Evolutionary conservation across 257 asterid species (phyloP), one percentile per base, ranked within the genome.

Genomic region (Ballota nigra): DNA sequence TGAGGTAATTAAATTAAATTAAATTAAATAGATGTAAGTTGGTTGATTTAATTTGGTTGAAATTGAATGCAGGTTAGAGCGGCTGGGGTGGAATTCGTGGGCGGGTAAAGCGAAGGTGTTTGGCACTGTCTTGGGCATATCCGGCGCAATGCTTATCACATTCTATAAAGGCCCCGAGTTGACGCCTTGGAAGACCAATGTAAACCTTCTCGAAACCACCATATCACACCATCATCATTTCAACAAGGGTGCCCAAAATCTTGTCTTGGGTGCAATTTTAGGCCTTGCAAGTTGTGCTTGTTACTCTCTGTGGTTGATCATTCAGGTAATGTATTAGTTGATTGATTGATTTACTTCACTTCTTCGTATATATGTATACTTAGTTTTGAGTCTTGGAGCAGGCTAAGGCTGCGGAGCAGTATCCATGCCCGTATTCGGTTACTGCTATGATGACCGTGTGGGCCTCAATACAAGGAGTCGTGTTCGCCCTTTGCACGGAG

Each of bases 121-220:
- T 0, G 98, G 97, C 8, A 90, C 96, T 0, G 0, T 85, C 5
- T 0, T 91, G 7, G 90, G 96, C 16, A 73, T 93, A 33, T 70
- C 82, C 2, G 97, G 98, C 26, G 98, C 97, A 10, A 89, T 85
- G 96, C 75, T 91, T 12, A 81, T 93, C 76, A 87, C 96, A 41
- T 79, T 91, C 55, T 87, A 82, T 77, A 86, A 82, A 81, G 97
- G 98, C 0, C 87, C 88, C 3, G 78, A 69, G 3, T 63, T 91
- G 15, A 59, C 73, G 38, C 34, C 78, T 0, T 81, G 93, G 85
- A 55, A 73, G 36, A 82, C 92, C 6, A 75, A 82, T 20, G 26
- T 91, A 11, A 84, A 89, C 60, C 86, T 91, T 16, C 76, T 87
- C 11, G 72, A 77, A 41, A 56, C 51, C 10, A 78, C 87, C 0